phyloP scores from a whole-genome alignment of 2,329 filamentous ascomycete genomes.

The Apiospora pterosperma region DNA sequence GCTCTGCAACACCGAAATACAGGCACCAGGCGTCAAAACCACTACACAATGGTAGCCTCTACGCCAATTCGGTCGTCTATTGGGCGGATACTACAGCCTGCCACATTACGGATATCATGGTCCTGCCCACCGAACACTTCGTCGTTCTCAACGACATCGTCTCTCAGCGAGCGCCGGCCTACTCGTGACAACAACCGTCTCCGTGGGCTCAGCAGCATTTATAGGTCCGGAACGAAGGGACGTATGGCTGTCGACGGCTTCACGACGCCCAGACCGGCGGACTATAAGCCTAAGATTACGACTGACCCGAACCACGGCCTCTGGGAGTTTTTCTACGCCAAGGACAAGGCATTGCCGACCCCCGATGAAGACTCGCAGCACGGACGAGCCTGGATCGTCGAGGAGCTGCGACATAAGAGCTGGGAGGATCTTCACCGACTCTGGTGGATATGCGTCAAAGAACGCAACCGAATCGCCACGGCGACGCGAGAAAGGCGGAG shows the following conservation, averaged over 20 bases:
- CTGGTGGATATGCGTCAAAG: slow-evolving; percentile 93
- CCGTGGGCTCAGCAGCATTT: slow-evolving; percentile 79
- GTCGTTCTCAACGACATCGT: slow-evolving; percentile 29
- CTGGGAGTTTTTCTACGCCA: slow-evolving; percentile 83
- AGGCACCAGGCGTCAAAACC: slow-evolving; percentile 8
- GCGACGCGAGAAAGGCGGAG: slow-evolving; percentile 65
- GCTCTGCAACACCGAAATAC: slow-evolving; percentile 2
- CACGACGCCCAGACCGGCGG: slow-evolving; percentile 69
- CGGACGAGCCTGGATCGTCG: slow-evolving; percentile 78
- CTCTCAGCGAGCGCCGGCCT: slow-evolving; percentile 25
- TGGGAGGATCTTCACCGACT: slow-evolving; percentile 91
- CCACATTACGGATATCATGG: slow-evolving; percentile 12
- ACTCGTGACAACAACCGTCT: slow-evolving; percentile 72
- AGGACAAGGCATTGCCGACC: slow-evolving; percentile 64
- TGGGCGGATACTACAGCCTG: slow-evolving; percentile 22
- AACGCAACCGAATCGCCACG: slow-evolving; percentile 86
- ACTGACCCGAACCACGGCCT: slow-evolving; percentile 78
- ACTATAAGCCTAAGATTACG: slow-evolving; percentile 55
- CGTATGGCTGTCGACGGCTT: slow-evolving; percentile 71
- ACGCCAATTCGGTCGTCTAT: slow-evolving; percentile 26
- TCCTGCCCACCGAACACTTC: slow-evolving; percentile 16
- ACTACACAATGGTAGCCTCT: slow-evolving; percentile 25
- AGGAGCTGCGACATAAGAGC: slow-evolving; percentile 83
- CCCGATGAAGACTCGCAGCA: slow-evolving; percentile 69
- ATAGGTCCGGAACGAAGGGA: slow-evolving; percentile 71